Evolutionary conservation across 1,139 yeast genomes (phyloP).

Genomic region (Taphrina wiesneri): DNA sequence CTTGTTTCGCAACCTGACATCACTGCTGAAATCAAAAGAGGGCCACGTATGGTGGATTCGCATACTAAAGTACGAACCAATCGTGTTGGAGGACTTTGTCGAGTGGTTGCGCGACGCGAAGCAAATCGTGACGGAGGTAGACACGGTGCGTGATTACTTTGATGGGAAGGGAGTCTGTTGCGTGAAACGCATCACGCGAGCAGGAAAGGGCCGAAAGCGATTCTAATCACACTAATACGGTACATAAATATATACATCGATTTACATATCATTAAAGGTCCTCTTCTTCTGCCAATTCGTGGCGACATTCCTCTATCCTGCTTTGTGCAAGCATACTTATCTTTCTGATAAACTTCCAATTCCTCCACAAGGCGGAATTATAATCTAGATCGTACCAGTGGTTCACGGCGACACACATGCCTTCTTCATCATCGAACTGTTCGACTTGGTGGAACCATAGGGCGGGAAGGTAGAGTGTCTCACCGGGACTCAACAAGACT

Average conservation of each 20-base stretch:
- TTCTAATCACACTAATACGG: neutral
- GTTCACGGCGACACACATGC: constrained; percentile 46
- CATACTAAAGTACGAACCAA: constrained; percentile 40
- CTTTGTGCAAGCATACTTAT: constrained; percentile 23
- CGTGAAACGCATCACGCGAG: constrained; percentile 25
- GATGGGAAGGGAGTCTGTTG: constrained; percentile 39
- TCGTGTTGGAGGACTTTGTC: constrained; percentile 39
- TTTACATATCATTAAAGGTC: neutral
- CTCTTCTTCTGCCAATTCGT: constrained; percentile 28
- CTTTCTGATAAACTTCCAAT: constrained; percentile 32
- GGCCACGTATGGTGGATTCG: constrained; percentile 39
- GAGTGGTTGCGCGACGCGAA: constrained; percentile 29
- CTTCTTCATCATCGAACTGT: constrained; percentile 42
- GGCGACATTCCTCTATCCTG: neutral
- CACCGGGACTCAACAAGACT: constrained; percentile 47
- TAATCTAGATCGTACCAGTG: constrained; percentile 46
- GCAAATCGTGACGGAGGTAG: constrained; percentile 30
- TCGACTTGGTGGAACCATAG: constrained; percentile 49
- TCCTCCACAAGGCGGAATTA: constrained; percentile 37
- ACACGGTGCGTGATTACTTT: constrained; percentile 39
- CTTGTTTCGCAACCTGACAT: constrained; percentile 8
- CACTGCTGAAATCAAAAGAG: constrained; percentile 12
- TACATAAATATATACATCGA: neutral
- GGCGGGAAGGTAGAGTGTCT: constrained; percentile 48
- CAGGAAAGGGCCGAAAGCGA: constrained; percentile 23